Base-by-base conservation (phyloP, 1,284 basidiomycete species). In the Kwoniella shivajii region DNA sequence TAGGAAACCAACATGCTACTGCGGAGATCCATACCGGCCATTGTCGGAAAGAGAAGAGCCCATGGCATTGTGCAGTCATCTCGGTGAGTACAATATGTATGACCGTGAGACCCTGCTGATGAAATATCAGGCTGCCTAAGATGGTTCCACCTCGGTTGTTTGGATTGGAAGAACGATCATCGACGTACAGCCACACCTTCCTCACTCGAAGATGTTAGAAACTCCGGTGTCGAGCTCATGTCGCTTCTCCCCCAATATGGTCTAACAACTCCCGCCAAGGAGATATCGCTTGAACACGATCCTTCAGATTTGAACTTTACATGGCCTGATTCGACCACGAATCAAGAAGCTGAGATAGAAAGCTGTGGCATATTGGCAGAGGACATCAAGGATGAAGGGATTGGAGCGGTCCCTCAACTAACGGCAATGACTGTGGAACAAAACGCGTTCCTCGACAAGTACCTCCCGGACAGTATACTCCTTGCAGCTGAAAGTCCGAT, bases 121-220 rank as follows among this genome's bases (percentile, higher is more conserved):
- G 4, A 26, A 39, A 18, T 39, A 14, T 24, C 50, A 66, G 66
- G 20, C 29, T 68, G 66, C 54, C 36, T 50, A 10, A 56, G 53
- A 56, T 68, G 66, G 66, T 65, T 56, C 34, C 66, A 68, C 38
- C 37, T 56, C 18, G 52, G 50, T 6, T 68, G 66, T 42, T 49
- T 68, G 29, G 45, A 56, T 37, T 60, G 54, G 57, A 48, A 46
- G 10, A 43, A 36, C 14, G 16, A 14, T 18, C 31, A 56, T 39
- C 38, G 44, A 22, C 54, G 39, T 0, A 6, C 22, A 2, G 22
- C 51, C 7, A 50, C 55, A 14, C 43, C 47, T 10, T 42, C 37
- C 2, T 42, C 18, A 6, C 22, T 50, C 9, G 54, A 58, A n/a
- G n/a, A 46, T 2, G 42, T 63, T 24, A 34, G 39, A 11, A 37